phyloP scores from a whole-genome alignment of 768 basidiomycete species.

The Epithele typhae region DNA sequence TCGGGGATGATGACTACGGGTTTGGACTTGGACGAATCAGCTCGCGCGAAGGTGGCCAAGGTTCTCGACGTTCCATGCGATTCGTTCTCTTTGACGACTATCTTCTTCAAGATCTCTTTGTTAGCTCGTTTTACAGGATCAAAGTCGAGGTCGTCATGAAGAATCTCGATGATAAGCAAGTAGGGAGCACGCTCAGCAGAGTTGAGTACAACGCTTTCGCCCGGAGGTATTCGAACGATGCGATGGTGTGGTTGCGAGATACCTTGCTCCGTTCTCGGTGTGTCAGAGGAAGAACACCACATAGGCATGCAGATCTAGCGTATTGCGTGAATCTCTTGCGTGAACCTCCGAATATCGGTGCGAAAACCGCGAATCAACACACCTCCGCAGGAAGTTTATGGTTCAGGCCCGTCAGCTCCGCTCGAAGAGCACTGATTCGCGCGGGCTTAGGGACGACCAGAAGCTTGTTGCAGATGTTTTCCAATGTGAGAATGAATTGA shows the following conservation, averaged over 20 bases:
- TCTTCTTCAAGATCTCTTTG: constrained; percentile 78
- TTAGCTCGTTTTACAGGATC: constrained; percentile 81
- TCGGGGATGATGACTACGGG: constrained; percentile 5
- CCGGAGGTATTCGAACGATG: constrained; percentile 95
- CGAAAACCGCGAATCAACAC: constrained; percentile 13
- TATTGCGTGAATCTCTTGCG: constrained; percentile 1
- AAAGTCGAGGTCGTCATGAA: constrained; percentile 89
- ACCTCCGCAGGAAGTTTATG: constrained; percentile 97
- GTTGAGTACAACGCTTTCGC: constrained; percentile 96
- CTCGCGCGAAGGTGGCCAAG: constrained; percentile 31
- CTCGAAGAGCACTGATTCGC: constrained; percentile 91
- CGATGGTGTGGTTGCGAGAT: constrained; percentile 77
- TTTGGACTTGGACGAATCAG: constrained; percentile 1
- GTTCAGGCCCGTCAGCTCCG: constrained; percentile 92
- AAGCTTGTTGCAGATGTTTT: constrained; percentile 89
- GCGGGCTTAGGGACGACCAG: constrained; percentile 92
- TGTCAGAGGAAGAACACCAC: constrained; percentile 79
- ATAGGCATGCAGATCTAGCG: constrained; percentile 79
- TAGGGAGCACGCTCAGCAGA: constrained; percentile 96
- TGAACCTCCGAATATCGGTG: background rate
- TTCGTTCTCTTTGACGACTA: constrained; percentile 63
- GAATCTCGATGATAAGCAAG: constrained; percentile 86
- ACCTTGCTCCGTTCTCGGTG: constrained; percentile 32
- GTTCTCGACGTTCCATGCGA: constrained; percentile 55
- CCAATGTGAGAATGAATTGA: constrained; percentile 82